Percentiles rank a stretch among this genome's conserved stretches.
phyloP scores from a whole-genome alignment of 1,284 basidiomycete species.

The Sporisorium sorghi region DNA sequence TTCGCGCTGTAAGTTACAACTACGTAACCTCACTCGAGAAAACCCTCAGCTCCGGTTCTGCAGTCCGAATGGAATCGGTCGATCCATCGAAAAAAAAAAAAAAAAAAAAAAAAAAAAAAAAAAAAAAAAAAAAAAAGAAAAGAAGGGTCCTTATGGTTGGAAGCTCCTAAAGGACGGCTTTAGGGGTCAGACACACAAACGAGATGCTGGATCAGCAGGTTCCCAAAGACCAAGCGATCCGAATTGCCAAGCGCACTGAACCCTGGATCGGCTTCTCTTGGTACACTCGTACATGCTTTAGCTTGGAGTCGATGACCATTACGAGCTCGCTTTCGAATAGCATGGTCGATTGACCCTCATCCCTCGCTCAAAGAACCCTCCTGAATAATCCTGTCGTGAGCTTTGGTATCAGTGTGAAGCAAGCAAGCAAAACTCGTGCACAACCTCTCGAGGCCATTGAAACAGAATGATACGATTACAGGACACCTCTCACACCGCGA shows the following conservation, averaged over 20 bases:
- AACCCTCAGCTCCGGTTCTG: background rate
- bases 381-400: no score
- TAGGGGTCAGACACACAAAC: background rate
- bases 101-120: background rate
- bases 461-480: background rate
- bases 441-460: no score
- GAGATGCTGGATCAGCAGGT: background rate
- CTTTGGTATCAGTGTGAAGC: no score
- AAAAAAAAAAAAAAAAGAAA: background rate
- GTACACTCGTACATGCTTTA: background rate
- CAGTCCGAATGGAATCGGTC: constrained; percentile 3
- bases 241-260: constrained; percentile 1
- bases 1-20: constrained; percentile 4
- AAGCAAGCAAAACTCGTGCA: no score
- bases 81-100: background rate
- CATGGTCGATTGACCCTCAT: no score
- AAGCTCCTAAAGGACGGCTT: background rate
- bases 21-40: constrained; percentile 11
- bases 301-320: background rate
- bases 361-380: no score
- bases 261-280: background rate
- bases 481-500: background rate
- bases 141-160: constrained; percentile 3
- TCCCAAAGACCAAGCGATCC: no score
- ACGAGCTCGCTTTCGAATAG: background rate